A percentile compares a stretch with the other conserved stretches of the same genome.
Conservation (phyloP, 108 stramenopile species). For the Craspedostauros australis region DNA sequence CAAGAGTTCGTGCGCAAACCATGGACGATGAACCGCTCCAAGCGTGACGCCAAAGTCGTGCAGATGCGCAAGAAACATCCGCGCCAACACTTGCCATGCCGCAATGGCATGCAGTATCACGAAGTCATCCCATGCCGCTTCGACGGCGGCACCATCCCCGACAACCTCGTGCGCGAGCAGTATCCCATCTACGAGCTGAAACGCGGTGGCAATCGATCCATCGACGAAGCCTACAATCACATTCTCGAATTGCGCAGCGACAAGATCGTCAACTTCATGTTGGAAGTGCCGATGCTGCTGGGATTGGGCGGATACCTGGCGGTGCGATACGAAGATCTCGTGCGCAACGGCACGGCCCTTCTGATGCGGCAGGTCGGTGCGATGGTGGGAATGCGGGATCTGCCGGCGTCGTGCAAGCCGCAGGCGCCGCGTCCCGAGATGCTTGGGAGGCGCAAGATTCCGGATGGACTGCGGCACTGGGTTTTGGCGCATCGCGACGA, state of each 20-base stretch:
- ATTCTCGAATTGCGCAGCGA: slow-evolving; percentile 54
- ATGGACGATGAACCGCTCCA: not conserved
- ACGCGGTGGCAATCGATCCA: slow-evolving; percentile 39
- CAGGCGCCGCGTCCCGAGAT: not conserved
- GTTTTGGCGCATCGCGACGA: not conserved
- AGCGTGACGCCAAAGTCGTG: not conserved
- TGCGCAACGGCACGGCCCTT: slow-evolving; percentile 36
- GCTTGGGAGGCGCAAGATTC: not conserved
- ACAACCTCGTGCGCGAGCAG: slow-evolving; percentile 9
- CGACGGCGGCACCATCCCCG: not conserved
- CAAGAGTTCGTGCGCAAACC: not conserved
- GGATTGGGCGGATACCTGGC: slow-evolving; percentile 23
- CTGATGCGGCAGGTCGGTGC: slow-evolving; percentile 37
- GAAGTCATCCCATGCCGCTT: slow-evolving; percentile 41
- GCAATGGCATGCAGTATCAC: slow-evolving; percentile 37
- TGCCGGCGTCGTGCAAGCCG: slow-evolving; percentile 1
- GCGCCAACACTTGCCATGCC: slow-evolving; percentile 9
- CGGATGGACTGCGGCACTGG: not conserved
- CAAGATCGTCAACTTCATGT: slow-evolving; percentile 50
- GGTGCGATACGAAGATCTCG: slow-evolving; percentile 47
- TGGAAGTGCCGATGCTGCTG: slow-evolving; percentile 6
- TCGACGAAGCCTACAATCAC: slow-evolving; percentile 39
- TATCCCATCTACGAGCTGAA: slow-evolving; percentile 56
- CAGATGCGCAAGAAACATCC: no score
- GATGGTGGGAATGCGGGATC: slow-evolving; percentile 30